Percentiles rank a stretch among this genome's conserved stretches.
Conservation (phyloP, 1,284 basidiomycete species). For the Mycena sp. region DNA sequence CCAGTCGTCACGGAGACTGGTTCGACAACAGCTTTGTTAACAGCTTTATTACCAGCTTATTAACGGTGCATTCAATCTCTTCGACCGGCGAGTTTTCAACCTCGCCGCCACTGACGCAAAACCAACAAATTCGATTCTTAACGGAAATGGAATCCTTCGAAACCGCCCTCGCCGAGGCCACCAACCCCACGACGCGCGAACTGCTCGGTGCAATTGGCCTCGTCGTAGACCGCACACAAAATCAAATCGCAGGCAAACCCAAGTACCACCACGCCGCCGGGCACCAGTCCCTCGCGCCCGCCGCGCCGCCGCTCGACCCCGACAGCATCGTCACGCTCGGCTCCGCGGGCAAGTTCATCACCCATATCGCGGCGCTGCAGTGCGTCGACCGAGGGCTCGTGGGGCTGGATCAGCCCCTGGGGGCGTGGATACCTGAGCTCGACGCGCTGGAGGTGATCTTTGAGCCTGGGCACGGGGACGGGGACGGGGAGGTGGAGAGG, state of each 20-base stretch:
- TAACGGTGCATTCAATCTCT: too few relatives aligned
- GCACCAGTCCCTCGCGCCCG: slow-evolving; percentile 6
- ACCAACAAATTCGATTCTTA: too few relatives aligned
- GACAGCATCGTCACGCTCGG: slow-evolving; percentile 16
- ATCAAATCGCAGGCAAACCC: background rate
- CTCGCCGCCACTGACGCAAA: too few relatives aligned
- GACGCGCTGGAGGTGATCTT: slow-evolving; percentile 13
- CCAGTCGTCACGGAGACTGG: too few relatives aligned
- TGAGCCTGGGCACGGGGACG: too few relatives aligned
- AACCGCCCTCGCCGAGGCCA: slow-evolving; percentile 1
- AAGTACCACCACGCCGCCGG: slow-evolving; percentile 22
- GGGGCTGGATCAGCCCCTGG: slow-evolving; percentile 12
- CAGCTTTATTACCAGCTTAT: too few relatives aligned
- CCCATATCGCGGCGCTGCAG: slow-evolving; percentile 19
- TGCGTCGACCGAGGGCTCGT: slow-evolving; percentile 14
- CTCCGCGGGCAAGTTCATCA: slow-evolving; percentile 24
- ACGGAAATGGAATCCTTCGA: slow-evolving; percentile 18
- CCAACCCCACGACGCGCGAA: background rate
- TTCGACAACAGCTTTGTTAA: too few relatives aligned
- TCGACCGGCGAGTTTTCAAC: too few relatives aligned
- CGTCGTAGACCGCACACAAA: slow-evolving; percentile 9
- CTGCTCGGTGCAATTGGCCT: slow-evolving; percentile 22
- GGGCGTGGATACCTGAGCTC: slow-evolving; percentile 12
- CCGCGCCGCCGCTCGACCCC: slow-evolving; percentile 2
- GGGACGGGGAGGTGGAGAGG: background rate